Base-by-base conservation (phyloP, 306 rosid genomes). In the Carpinus viminea region DNA sequence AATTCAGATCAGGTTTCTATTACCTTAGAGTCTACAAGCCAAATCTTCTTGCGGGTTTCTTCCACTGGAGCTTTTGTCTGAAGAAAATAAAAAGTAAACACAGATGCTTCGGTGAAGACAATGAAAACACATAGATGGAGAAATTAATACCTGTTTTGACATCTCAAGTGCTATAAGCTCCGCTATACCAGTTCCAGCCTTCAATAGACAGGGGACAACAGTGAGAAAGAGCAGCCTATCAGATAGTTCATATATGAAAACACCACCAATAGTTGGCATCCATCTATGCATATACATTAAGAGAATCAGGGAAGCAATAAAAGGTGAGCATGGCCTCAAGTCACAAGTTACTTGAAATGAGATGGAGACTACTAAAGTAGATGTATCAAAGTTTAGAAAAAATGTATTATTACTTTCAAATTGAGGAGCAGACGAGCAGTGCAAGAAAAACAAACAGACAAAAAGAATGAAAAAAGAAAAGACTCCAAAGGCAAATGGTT, bases 121-220 rank as follows among this genome's bases (percentile, higher is more conserved):
- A 43, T 41, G 21, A 38, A 10, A 65, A 64, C 1, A n/a, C 12
- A 68, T 54, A 59, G 31, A 10, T 10, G 74, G 69, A 54, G 60
- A 74, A 85, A 75, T 65, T 61, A 41, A 64, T 88, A 94, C 98
- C 94, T 89, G 89, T 83, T 93, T 93, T 73, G 98, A 93, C 70
- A 95, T 88, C 93, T 95, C 92, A 78, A 92, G 94, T 78, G 98
- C 98, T 79, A 95, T 95, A 80, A 93, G 88, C 83, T 95, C 98
- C 41, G 98, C 98, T 88, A 92, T 95, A 26, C 98, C 98, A 57
- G 98, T 95, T 87, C 98, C 98, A 84, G 98, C 98, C 98, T 95
- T 77, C 87, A 91, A 76, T 62, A 81, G 77, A 41, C 80, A 82
- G 86, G 74, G 78, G 74, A 82, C 61, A 68, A 57, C 79, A 76